phyloP scores from a whole-genome alignment of 31 red algal genomes.

The Bonnemaisonia californica region DNA sequence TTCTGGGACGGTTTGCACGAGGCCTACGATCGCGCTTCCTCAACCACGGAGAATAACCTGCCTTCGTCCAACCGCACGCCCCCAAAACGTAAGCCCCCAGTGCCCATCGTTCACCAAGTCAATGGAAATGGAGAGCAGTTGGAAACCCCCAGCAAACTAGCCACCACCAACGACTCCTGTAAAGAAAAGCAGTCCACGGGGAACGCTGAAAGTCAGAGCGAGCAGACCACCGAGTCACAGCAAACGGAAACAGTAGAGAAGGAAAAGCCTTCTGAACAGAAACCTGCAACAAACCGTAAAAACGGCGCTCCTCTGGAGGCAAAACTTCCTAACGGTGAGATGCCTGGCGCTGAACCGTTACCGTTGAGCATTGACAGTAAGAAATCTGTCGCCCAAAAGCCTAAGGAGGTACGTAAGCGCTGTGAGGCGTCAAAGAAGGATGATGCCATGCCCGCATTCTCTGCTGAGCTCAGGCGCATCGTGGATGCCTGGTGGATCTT shows the following conservation, averaged over 20 bases:
- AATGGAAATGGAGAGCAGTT: constrained; percentile 5
- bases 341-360: not conserved
- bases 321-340: not conserved
- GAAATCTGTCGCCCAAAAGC: not conserved
- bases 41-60: not conserved
- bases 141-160: not conserved
- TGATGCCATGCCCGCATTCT: not conserved
- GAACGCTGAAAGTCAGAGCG: not conserved
- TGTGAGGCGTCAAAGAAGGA: not conserved
- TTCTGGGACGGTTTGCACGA: constrained; percentile 93
- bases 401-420: not conserved
- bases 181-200: no score
- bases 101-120: not conserved
- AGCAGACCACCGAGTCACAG: not conserved
- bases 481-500: constrained; percentile 61
- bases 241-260: not conserved
- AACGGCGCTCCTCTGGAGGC: no score
- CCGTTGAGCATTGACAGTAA: not conserved
- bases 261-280: not conserved
- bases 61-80: not conserved
- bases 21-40: constrained; percentile 43
- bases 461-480: constrained; percentile 17
- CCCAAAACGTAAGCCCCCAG: not conserved
- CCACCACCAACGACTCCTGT: not conserved
- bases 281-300: no score